Base-by-base conservation (phyloP, 495 filamentous ascomycete species). In the Penicillium subrubescens region DNA sequence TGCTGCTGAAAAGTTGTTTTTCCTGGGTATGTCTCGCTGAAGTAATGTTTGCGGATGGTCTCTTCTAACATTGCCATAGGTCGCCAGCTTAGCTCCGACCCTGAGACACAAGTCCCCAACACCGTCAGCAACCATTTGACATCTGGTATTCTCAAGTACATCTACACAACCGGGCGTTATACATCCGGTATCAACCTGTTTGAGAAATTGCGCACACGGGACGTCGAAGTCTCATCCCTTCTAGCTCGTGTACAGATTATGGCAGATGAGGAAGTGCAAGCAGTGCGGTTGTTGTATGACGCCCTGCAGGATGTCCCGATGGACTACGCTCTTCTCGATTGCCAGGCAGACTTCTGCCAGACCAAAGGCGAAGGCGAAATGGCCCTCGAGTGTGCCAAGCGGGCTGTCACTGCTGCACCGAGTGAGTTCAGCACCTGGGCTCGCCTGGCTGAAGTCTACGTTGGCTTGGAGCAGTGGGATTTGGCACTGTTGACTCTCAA, bases 381-480 rank as follows among this genome's bases (percentile, higher is more conserved):
- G 83, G 94, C 95, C 2, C 82, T 97, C 27, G 92, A 94, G 62
- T 97, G 94, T 69, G 96, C 95, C 8, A 94, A 97, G 74, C 88
- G 94, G 34, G 92, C 92, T 55, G 96, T 97, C 12, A 92, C 96
- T 60, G 92, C 93, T 8, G 95, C 95, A 1, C 95, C 95, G 0
- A 97, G 93, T 71, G 95, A 99, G 71, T 98, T 98, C 72, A 92
- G 91, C 15, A 98, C 95, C 2, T 99, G 95, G 95, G 96, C 95
- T 56, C 83, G 93, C 60, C 77, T 99, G 57, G 94, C 93, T 3
- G 92, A 97, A 72, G 88, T 98, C 23, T 99, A 98, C 62, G 89
- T 98, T 55, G 84, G 88, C 50, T 82, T 96, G 71, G 95, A 99
- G 75, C 90, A 94, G 73, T 99, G 94, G 92, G 95, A 97, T 68